Conservation (phyloP, 371 early-diverging fungal genomes). For the Rhizomucor pusillus region DNA sequence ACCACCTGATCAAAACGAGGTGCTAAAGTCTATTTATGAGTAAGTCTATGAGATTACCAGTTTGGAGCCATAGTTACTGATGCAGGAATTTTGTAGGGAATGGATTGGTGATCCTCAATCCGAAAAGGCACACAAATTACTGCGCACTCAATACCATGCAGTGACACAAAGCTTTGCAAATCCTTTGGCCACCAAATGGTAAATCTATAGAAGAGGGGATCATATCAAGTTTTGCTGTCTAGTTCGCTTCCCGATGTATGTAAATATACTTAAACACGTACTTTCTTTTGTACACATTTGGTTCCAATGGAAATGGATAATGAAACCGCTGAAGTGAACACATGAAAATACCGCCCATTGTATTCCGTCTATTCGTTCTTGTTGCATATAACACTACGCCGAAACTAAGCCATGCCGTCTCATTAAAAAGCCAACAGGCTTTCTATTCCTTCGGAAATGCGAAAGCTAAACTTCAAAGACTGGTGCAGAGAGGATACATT, state of each 20-base stretch:
- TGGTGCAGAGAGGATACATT: too few species aligned
- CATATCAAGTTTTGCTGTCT: not conserved
- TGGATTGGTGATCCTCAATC: slow-evolving; percentile 39
- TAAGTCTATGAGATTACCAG: slow-evolving; percentile 20
- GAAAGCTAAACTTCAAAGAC: too few species aligned
- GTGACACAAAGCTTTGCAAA: slow-evolving; percentile 62
- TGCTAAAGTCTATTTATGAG: slow-evolving; percentile 56
- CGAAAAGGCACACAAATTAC: slow-evolving; percentile 49
- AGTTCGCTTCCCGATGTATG: not conserved
- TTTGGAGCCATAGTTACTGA: not conserved
- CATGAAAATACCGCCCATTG: too few species aligned
- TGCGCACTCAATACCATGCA: slow-evolving; percentile 79
- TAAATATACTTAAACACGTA: too few species aligned
- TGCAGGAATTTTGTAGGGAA: slow-evolving; percentile 26
- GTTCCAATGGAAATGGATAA: too few species aligned
- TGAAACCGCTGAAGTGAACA: too few species aligned
- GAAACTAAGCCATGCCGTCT: too few species aligned
- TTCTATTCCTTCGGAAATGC: too few species aligned
- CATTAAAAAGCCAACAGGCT: too few species aligned
- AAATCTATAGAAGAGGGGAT: slow-evolving; percentile 1
- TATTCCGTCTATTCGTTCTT: too few species aligned
- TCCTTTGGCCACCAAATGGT: slow-evolving; percentile 79
- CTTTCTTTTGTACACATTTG: too few species aligned
- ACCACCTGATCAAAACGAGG: slow-evolving; percentile 59
- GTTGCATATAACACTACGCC: too few species aligned